Conservation (phyloP, 1,284 basidiomycete genomes). For the Leccinum subatratum region DNA sequence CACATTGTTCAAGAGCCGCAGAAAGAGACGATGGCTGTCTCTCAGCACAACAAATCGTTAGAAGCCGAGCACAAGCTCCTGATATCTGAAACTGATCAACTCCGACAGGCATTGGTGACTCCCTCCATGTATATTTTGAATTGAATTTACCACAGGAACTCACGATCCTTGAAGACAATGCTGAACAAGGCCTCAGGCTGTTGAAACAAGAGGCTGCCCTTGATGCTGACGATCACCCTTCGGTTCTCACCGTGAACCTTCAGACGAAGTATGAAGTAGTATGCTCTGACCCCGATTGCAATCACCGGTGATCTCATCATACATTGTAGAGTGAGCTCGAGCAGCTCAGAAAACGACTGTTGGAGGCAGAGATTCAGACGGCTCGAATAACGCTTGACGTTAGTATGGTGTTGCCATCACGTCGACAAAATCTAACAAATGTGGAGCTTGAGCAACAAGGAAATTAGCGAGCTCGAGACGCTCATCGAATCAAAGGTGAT, state of each 20-base stretch:
- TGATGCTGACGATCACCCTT: constrained; percentile 30
- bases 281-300: constrained; percentile 14
- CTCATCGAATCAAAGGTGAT: constrained; percentile 82
- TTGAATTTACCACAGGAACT: constrained; percentile 49
- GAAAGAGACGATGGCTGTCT: constrained; percentile 68
- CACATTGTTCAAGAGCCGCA: constrained; percentile 86
- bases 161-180: constrained; percentile 67
- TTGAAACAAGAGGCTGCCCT: constrained; percentile 47
- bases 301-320: constrained; percentile 11
- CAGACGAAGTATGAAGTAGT: constrained; percentile 53
- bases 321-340: constrained; percentile 55
- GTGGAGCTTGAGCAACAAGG: constrained; percentile 70
- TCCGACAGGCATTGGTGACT: constrained; percentile 55
- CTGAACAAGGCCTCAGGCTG: constrained; percentile 53
- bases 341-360: constrained; percentile 61
- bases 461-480: constrained; percentile 84
- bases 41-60: constrained; percentile 64
- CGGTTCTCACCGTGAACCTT: constrained; percentile 33
- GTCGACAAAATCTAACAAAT: constrained; percentile 10
- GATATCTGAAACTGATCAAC: constrained; percentile 67
- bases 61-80: constrained; percentile 75
- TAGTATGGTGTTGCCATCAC: constrained; percentile 25
- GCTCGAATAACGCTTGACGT: constrained; percentile 72
- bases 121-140: background rate
- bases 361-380: constrained; percentile 69